These are phyloP conservation scores for Aspergillus phoenicis DNA, from an alignment of 2,329 filamentous ascomycete species.

Conservation along the genomic window DNA sequence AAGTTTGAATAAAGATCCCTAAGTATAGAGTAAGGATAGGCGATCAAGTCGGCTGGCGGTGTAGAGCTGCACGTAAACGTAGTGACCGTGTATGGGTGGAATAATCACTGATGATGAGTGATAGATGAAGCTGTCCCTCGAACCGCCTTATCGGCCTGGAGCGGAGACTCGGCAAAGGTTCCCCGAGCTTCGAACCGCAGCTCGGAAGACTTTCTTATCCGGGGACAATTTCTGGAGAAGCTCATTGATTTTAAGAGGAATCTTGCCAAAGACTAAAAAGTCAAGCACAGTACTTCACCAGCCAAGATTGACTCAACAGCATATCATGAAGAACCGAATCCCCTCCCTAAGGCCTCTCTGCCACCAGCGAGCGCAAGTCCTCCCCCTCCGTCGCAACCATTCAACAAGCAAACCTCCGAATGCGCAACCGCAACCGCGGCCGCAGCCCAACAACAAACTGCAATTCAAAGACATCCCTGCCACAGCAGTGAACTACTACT, in stretches of 20 bases:
- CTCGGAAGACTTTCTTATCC: conserved; percentile 22
- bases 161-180: conserved; percentile 18
- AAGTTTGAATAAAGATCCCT: neutral
- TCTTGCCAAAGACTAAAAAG: neutral
- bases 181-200: neutral
- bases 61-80: neutral
- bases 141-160: conserved; percentile 20
- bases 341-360: neutral
- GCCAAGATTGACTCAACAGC: neutral
- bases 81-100: neutral
- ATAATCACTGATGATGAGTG: neutral
- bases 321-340: neutral
- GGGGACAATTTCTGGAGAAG: conserved; percentile 18
- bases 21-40: too few species aligned
- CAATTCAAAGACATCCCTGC: conserved; percentile 35
- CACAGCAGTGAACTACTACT: conserved; percentile 49
- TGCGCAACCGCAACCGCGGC: conserved; percentile 13
- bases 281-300: neutral
- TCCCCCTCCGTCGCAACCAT: neutral
- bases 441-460: conserved; percentile 27
- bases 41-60: neutral
- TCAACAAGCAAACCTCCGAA: neutral
- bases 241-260: conserved; percentile 8
- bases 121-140: conserved; percentile 3
- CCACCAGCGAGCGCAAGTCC: neutral